These are phyloP conservation scores for Arabidopsis arenosa DNA, from an alignment of 345 rosid species.

Conservation along the genomic window DNA sequence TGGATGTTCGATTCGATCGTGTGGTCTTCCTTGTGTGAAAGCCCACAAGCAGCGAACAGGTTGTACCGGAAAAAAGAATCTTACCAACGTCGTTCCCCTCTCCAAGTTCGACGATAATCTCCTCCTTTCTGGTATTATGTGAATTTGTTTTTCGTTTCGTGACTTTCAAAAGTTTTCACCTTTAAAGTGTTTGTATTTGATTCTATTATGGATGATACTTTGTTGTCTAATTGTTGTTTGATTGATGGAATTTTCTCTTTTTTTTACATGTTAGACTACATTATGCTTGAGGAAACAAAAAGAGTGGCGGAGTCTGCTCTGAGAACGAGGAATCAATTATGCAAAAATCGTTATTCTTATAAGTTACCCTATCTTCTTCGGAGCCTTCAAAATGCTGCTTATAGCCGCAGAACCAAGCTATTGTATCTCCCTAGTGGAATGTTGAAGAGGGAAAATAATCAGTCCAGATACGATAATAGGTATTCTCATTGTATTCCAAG, in stretches of 20 bases:
- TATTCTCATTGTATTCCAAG: slow-evolving; percentile 18
- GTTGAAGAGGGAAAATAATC: slow-evolving; percentile 73
- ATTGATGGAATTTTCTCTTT: background rate
- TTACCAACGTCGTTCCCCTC: slow-evolving; percentile 62
- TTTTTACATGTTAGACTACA: slow-evolving; percentile 58
- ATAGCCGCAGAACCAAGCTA: slow-evolving; percentile 63
- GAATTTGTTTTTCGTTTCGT: background rate
- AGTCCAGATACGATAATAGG: slow-evolving; percentile 54
- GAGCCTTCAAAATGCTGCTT: slow-evolving; percentile 60
- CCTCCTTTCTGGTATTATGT: slow-evolving; percentile 73
- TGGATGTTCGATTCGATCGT: slow-evolving; percentile 75
- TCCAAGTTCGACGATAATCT: slow-evolving; percentile 69
- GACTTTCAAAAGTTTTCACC: background rate
- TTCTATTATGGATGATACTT: background rate
- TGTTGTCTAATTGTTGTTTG: background rate
- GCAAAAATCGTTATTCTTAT: slow-evolving; percentile 44
- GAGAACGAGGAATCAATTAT: slow-evolving; percentile 60
- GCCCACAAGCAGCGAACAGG: slow-evolving; percentile 80
- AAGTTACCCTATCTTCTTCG: slow-evolving; percentile 49
- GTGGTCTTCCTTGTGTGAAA: slow-evolving; percentile 81
- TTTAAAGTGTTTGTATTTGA: background rate
- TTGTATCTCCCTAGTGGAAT: slow-evolving; percentile 72
- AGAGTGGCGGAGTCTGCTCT: slow-evolving; percentile 76
- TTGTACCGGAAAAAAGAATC: slow-evolving; percentile 71
- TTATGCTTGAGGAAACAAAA: slow-evolving; percentile 80